Conservation (phyloP, 345 rosid genomes). For the Streptanthus diversifolius region DNA sequence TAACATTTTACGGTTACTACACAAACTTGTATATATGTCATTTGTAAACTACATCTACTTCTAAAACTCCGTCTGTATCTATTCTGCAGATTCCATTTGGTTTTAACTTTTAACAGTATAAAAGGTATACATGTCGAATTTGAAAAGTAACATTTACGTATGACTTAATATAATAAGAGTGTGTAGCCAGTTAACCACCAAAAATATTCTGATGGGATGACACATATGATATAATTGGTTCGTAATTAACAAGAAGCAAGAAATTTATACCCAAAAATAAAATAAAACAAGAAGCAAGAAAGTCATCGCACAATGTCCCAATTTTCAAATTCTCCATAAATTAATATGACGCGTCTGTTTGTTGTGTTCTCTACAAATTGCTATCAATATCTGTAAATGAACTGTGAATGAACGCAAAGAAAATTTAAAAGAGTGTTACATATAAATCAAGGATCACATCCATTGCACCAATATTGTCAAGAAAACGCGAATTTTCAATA, state of each 20-base stretch:
- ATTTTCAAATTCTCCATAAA: slow-evolving; percentile 17
- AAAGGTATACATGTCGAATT: background rate
- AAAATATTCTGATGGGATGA: too few species aligned
- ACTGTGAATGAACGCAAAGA: background rate
- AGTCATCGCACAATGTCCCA: background rate
- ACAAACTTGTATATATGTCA: background rate
- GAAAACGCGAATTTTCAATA: background rate
- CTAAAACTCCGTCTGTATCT: background rate
- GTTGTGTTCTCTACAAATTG: background rate
- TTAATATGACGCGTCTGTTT: background rate
- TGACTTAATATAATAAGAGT: background rate
- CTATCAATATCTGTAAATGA: background rate
- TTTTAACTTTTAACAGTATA: background rate
- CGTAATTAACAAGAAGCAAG: background rate
- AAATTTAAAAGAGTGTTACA: background rate
- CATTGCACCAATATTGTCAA: background rate
- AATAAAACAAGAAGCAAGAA: background rate
- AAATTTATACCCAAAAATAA: background rate
- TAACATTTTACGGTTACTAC: background rate
- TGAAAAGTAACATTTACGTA: background rate
- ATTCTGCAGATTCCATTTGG: background rate
- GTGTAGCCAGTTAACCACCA: background rate
- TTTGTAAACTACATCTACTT: background rate
- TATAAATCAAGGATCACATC: slow-evolving; percentile 1
- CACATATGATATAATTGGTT: background rate